phyloP scores from a whole-genome alignment of 2,329 filamentous ascomycete genomes.

The Tolypocladium album region DNA sequence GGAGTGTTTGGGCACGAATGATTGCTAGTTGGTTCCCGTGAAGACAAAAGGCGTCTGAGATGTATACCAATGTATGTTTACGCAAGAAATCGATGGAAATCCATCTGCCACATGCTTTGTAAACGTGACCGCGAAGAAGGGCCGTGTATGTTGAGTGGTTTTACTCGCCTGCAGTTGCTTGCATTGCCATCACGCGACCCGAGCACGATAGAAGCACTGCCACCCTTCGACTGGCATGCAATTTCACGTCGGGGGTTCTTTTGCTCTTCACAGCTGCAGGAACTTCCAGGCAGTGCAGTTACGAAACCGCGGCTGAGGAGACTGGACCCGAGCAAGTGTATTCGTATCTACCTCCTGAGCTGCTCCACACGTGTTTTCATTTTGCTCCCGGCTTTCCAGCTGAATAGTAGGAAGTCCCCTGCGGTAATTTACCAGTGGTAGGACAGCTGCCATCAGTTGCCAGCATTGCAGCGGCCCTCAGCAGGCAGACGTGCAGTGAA shows the following conservation, averaged over 20 bases:
- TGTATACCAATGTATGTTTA: conserved; percentile 28
- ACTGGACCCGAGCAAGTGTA: background rate
- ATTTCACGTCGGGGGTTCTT: background rate
- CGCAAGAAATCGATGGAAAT: conserved; percentile 5
- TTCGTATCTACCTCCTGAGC: background rate
- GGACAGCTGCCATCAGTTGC: background rate
- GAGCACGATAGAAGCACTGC: background rate
- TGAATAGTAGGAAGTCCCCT: background rate
- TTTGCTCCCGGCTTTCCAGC: background rate
- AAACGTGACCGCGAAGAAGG: background rate
- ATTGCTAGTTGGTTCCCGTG: background rate
- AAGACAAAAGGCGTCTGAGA: conserved; percentile 12
- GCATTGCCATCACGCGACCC: background rate
- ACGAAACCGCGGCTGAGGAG: background rate
- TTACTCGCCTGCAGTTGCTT: background rate
- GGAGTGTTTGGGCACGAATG: conserved; percentile 6
- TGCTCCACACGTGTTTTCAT: background rate
- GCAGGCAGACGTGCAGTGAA: background rate
- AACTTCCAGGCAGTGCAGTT: background rate
- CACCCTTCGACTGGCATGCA: background rate
- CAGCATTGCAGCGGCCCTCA: background rate
- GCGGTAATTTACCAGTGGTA: too few relatives aligned
- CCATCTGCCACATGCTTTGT: background rate
- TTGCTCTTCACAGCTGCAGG: background rate
- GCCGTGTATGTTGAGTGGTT: background rate